Conservation (phyloP, 306 rosid species). For the Gastrolobium bilobum region DNA sequence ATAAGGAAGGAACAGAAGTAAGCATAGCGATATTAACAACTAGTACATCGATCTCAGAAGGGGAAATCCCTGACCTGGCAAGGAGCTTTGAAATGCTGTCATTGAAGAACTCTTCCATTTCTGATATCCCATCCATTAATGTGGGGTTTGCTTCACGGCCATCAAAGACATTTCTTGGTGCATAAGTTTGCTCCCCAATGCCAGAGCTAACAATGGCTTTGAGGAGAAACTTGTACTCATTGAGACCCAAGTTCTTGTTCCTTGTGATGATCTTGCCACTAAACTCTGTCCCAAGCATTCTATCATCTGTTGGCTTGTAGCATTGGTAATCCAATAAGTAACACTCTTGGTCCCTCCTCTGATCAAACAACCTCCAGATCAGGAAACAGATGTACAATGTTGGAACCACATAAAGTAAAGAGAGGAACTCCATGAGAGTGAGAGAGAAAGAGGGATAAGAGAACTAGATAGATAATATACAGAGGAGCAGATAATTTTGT, state of each 20-base stretch:
- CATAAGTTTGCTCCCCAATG: constrained; percentile 91
- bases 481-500: not conserved
- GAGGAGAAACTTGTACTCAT: constrained; percentile 79
- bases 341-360: constrained; percentile 63
- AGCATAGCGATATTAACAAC: constrained; percentile 90
- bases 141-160: constrained; percentile 75
- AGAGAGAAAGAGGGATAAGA: not conserved
- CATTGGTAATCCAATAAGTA: constrained; percentile 81
- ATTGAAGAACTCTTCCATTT: constrained; percentile 84
- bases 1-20: constrained; percentile 66
- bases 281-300: constrained; percentile 68
- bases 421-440: constrained; percentile 67
- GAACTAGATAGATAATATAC: too few relatives aligned
- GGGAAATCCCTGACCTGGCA: constrained; percentile 52
- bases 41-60: constrained; percentile 76
- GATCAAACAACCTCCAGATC: constrained; percentile 63
- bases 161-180: constrained; percentile 70
- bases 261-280: constrained; percentile 65
- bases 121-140: constrained; percentile 58
- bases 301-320: constrained; percentile 68
- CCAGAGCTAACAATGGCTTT: constrained; percentile 92
- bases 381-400: constrained; percentile 56
- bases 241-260: constrained; percentile 61
- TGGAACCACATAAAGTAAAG: constrained; percentile 46
- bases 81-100: constrained; percentile 71